Percentiles rank a stretch among this genome's conserved stretches.
Conservation (phyloP, 306 rosid species). For the Biancaea sappan region DNA sequence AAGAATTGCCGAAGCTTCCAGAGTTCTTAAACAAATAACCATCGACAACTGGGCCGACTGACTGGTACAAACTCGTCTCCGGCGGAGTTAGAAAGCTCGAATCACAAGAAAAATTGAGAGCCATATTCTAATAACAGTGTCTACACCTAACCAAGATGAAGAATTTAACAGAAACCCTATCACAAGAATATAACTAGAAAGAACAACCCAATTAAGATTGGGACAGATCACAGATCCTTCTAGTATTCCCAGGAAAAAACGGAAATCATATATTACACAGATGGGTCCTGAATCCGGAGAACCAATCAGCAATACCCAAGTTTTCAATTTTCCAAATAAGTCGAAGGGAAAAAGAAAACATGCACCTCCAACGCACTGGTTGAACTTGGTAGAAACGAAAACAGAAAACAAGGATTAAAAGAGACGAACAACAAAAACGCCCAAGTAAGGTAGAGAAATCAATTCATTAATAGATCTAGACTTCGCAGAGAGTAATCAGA, state of each 20-base stretch:
- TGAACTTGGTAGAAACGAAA: not conserved
- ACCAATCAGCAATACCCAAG: slow-evolving; percentile 7
- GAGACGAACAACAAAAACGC: not conserved
- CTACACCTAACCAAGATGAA: not conserved
- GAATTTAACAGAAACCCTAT: slow-evolving; percentile 19
- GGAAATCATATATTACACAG: not conserved
- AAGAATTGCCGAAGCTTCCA: slow-evolving; percentile 16
- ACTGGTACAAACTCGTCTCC: slow-evolving; percentile 30
- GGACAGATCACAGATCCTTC: not conserved
- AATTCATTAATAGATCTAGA: not conserved
- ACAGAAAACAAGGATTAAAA: not conserved
- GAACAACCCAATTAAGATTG: not conserved
- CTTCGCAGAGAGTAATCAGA: not conserved
- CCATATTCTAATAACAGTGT: slow-evolving; percentile 27
- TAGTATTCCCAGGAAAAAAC: not conserved
- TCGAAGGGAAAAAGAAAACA: slow-evolving; percentile 14
- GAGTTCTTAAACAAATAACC: slow-evolving; percentile 22
- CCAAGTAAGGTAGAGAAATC: not conserved
- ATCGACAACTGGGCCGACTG: slow-evolving; percentile 38
- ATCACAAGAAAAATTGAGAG: slow-evolving; percentile 36
- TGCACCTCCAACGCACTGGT: slow-evolving; percentile 21
- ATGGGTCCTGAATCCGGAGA: not conserved
- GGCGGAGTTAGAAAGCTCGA: slow-evolving; percentile 20
- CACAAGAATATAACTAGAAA: slow-evolving; percentile 18
- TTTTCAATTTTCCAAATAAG: slow-evolving; percentile 24